phyloP scores from a whole-genome alignment of 768 basidiomycete species.

The Russula emetica region DNA sequence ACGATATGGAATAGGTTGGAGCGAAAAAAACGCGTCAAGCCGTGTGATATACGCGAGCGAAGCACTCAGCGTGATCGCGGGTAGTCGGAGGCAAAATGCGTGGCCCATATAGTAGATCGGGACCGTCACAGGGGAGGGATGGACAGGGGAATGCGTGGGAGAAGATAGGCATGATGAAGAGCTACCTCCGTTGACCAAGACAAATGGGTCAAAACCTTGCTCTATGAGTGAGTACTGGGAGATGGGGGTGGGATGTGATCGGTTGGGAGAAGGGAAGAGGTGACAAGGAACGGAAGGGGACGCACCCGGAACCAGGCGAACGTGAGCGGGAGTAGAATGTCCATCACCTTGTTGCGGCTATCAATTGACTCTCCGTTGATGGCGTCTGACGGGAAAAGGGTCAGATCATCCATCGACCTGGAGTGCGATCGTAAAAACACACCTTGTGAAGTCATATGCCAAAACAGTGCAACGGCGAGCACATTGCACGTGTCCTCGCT shows the following conservation, averaged over 20 bases:
- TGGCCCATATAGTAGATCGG: constrained; percentile 18
- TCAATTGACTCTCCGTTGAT: constrained; percentile 23
- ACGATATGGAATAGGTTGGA: too few species aligned
- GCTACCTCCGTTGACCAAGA: not conserved
- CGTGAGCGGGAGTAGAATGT: constrained; percentile 15
- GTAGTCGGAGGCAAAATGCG: constrained; percentile 16
- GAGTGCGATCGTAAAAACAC: constrained; percentile 17
- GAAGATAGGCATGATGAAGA: not conserved
- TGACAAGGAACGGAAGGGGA: not conserved
- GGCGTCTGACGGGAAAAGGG: constrained; percentile 15
- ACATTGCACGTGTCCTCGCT: constrained; percentile 18
- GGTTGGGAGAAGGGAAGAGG: constrained; percentile 3
- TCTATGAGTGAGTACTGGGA: constrained; percentile 24
- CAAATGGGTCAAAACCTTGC: constrained; percentile 19
- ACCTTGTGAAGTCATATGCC: constrained; percentile 28
- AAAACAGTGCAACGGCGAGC: constrained; percentile 27
- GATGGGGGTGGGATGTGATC: constrained; percentile 2
- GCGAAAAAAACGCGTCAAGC: constrained; percentile 21
- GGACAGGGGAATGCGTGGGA: not conserved
- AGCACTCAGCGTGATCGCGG: constrained; percentile 19
- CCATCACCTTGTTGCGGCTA: constrained; percentile 16
- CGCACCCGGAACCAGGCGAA: constrained; percentile 26
- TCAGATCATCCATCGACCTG: not conserved
- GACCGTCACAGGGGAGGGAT: constrained; percentile 5
- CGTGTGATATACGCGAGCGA: constrained; percentile 23